Evolutionary conservation across 1,284 basidiomycete genomes (phyloP), one percentile per base, ranked within the genome.

Genomic region (Ustilago loliicola): DNA sequence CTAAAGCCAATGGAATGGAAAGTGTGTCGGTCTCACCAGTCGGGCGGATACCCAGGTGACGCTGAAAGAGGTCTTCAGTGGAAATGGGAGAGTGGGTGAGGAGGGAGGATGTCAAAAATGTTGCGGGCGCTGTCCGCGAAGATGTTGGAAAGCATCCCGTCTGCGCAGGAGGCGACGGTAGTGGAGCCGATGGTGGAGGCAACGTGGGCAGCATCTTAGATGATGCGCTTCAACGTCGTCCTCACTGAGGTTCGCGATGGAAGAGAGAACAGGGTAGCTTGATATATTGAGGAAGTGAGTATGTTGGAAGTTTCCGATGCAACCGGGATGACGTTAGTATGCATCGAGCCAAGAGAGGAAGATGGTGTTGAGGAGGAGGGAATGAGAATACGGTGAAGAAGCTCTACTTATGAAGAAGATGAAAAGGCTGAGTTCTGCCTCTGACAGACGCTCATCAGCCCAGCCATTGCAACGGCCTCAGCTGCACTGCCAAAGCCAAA

Each of bases 81-180:
- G 29, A 23, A n/a, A 17, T 7, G 23, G 27, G n/a, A 8, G 27
- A 27, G 5, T 15, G 27, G 15, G 10, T n/a, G 9, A 25, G 25
- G 19, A n/a, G 5, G 9, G 62, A 3, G 13, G 32, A 50, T 25
- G 25, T 5, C 48, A 50, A 7, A 13, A 25, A 53, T 5, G 10
- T n/a, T 2, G 23, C 17, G n/a, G 34, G 9, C n/a, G 61, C 13
- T 17, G 40, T 34, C 23, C 58, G 62, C 21, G 68, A 70, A 8
- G 68, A 45, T 17, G 68, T 65, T 11, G 68, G 68, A 27, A 64
- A 70, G 58, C 68, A 70, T 7, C 52, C 32, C 1, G 51, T 38
- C n/a, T 36, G 54, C n/a, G 17, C 23, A 15, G 29, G 40, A 17
- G n/a, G 19, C 2, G 51, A 47, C 3, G 48, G 47, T 19, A 40